Evolutionary conservation across 2,329 filamentous ascomycete species (phyloP), one percentile per base, ranked within the genome.

Genomic region (Huntiella moniliformis): DNA sequence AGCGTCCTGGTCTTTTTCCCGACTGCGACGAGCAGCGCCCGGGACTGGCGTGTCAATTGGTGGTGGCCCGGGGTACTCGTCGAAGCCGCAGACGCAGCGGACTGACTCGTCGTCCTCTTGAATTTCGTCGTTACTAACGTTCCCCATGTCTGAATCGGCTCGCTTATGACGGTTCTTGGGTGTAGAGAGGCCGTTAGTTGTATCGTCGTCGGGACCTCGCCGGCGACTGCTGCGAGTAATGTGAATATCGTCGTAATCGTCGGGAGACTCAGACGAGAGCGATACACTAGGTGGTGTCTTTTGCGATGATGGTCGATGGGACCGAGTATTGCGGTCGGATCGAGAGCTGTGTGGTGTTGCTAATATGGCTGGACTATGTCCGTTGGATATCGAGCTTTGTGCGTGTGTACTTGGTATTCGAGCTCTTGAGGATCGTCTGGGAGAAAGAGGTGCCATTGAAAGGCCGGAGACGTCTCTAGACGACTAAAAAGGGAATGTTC

Each of bases 101-200:
- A 94, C 94, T 47, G 91, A 77, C 66, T 96, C 91, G 57, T 95
- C 87, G 60, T 95, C 85, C 57, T 82, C 82, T 50, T 84, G 82
- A 42, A 80, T 71, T 47, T 85, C 78, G 51, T 77, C 76, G 50
- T 70, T 72, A 52, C 79, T 80, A 5, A n/a, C 34, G 60, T 79
- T 75, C 38, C 58, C 60, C 67, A 74, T 74, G 40, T 68, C 66
- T 32, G 59, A 57, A 49, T 71, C 68, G 18, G 57, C 57, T 34
- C 64, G 61, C 34, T 58, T 53, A 12, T 57, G 53, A 50, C 47
- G 47, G 6, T 35, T 22, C 18, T 46, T 45, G 18, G 18, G 43
- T 31, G 17, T 44, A 51, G 60, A 61, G 6, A 28, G 22, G 10
- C 22, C 22, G 22, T 28, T 28, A 10, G 22, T 28, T 28, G 22